A percentile compares a stretch with the other conserved stretches of the same genome.
Evolutionary conservation across 352 stramenopile genomes (phyloP).

Genomic region (Phytophthora niederhauseri): DNA sequence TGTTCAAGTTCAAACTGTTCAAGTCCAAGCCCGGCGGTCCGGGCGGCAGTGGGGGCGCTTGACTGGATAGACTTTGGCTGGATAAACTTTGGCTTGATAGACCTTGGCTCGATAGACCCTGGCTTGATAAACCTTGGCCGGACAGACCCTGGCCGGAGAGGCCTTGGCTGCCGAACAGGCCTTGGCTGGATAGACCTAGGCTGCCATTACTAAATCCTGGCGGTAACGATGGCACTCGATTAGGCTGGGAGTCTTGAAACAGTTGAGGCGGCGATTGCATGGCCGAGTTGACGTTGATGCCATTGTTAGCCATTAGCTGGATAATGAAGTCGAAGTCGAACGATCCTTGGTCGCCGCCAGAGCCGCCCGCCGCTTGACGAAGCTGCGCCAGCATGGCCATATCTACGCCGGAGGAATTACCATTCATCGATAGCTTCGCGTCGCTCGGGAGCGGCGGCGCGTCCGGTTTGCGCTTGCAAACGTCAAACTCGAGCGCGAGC

Average conservation of each 20-base stretch:
- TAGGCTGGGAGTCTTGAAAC: conserved; percentile 28
- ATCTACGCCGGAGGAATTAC: conserved; percentile 24
- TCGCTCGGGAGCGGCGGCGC: conserved; percentile 17
- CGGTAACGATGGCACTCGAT: conserved; percentile 18
- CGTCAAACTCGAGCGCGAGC: conserved; percentile 34
- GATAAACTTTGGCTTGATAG: conserved; percentile 11
- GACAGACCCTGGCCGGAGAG: conserved; percentile 23
- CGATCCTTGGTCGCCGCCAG: conserved; percentile 22
- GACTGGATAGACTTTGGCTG: conserved; percentile 13
- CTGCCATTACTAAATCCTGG: conserved; percentile 28
- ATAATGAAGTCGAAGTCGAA: conserved; percentile 34
- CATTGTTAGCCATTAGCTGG: conserved; percentile 38
- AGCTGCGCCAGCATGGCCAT: conserved; percentile 30
- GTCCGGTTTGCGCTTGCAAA: conserved; percentile 16
- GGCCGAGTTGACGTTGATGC: conserved; percentile 25
- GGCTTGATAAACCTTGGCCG: not conserved
- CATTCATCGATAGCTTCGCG: conserved; percentile 19
- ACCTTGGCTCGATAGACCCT: conserved; percentile 14
- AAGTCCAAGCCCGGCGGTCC: conserved; percentile 8
- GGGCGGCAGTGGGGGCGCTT: conserved; percentile 20
- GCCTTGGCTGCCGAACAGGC: not conserved
- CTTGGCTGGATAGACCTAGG: conserved; percentile 3
- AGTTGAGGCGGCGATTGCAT: conserved; percentile 10
- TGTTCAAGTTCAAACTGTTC: conserved; percentile 30
- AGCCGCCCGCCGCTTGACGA: conserved; percentile 21